These are phyloP conservation scores for Furcasterigmium furcatum DNA, from an alignment of 2,329 filamentous ascomycete species.

Conservation along the genomic window DNA sequence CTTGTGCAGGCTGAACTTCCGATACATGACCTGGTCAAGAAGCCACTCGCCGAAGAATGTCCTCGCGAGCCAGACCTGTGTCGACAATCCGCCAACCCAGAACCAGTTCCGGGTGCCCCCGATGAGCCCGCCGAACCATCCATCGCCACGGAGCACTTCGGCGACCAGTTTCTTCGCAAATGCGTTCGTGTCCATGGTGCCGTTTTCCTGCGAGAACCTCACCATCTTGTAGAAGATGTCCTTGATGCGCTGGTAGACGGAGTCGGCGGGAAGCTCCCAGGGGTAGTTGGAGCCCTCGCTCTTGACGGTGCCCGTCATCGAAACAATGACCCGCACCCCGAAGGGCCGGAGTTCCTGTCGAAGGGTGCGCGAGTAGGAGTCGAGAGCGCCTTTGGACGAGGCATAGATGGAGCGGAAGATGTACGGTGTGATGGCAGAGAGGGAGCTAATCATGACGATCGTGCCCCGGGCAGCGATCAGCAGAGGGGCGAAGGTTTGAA, in stretches of 20 bases:
- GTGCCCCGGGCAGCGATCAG: slow-evolving; percentile 48
- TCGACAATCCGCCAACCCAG: slow-evolving; percentile 28
- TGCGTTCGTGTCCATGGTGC: slow-evolving; percentile 37
- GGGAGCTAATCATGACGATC: slow-evolving; percentile 53
- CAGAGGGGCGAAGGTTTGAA: slow-evolving; percentile 43
- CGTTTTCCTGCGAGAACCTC: slow-evolving; percentile 44
- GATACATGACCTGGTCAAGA: slow-evolving; percentile 22
- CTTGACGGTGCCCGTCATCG: slow-evolving; percentile 50
- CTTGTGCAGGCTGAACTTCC: slow-evolving; percentile 36
- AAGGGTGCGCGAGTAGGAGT: slow-evolving; percentile 48
- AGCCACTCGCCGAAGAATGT: slow-evolving; percentile 22
- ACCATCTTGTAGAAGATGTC: slow-evolving; percentile 43
- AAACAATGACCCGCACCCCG: slow-evolving; percentile 54
- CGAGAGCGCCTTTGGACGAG: slow-evolving; percentile 53
- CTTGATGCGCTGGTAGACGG: slow-evolving; percentile 42
- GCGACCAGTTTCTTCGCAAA: slow-evolving; percentile 41
- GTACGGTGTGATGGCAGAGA: slow-evolving; percentile 47
- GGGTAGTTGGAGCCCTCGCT: slow-evolving; percentile 44
- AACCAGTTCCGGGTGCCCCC: slow-evolving; percentile 28
- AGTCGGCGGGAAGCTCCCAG: slow-evolving; percentile 37
- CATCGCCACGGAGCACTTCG: slow-evolving; percentile 36
- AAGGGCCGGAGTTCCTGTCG: slow-evolving; percentile 52
- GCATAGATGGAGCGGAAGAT: slow-evolving; percentile 51
- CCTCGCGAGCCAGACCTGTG: slow-evolving; percentile 21
- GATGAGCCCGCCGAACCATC: slow-evolving; percentile 26